phyloP scores from a whole-genome alignment of 208 protist genomes.

The Strigomonas galati region DNA sequence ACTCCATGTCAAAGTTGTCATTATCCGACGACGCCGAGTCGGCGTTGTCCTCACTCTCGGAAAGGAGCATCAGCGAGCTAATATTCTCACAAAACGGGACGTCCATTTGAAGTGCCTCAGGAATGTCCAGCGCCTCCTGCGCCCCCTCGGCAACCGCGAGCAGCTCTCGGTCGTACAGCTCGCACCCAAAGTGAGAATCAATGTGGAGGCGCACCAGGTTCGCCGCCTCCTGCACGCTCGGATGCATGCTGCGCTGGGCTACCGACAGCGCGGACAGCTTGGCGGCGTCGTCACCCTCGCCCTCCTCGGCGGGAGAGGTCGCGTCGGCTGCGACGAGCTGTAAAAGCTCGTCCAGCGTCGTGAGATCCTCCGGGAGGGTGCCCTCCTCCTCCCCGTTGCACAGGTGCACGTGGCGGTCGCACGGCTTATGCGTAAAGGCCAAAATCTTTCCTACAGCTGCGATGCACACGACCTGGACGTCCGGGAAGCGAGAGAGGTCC shows the following conservation, averaged over 20 bases:
- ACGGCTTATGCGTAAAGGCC: constrained; percentile 52
- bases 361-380: constrained; percentile 9
- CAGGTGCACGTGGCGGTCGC: constrained; percentile 43
- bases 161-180: constrained; percentile 59
- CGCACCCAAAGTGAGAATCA: constrained; percentile 19
- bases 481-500: constrained; percentile 41
- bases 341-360: constrained; percentile 16
- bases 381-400: constrained; percentile 55
- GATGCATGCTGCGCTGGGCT: constrained; percentile 2
- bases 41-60: constrained; percentile 40
- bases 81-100: constrained; percentile 61
- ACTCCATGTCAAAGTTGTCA: constrained; percentile 38
- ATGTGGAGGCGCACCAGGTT: constrained; percentile 50
- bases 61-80: constrained; percentile 39
- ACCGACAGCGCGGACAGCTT: constrained; percentile 12
- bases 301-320: not conserved
- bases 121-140: constrained; percentile 51
- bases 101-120: constrained; percentile 52
- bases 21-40: constrained; percentile 10
- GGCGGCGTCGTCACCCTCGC: constrained; percentile 1
- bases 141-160: constrained; percentile 52
- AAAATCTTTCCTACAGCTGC: constrained; percentile 91
- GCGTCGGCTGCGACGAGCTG: not conserved
- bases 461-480: constrained; percentile 84
- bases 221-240: constrained; percentile 67